These are phyloP conservation scores for Aspergillus ochraceoroseus DNA, from an alignment of 2,329 filamentous ascomycete genomes.

Conservation along the genomic window DNA sequence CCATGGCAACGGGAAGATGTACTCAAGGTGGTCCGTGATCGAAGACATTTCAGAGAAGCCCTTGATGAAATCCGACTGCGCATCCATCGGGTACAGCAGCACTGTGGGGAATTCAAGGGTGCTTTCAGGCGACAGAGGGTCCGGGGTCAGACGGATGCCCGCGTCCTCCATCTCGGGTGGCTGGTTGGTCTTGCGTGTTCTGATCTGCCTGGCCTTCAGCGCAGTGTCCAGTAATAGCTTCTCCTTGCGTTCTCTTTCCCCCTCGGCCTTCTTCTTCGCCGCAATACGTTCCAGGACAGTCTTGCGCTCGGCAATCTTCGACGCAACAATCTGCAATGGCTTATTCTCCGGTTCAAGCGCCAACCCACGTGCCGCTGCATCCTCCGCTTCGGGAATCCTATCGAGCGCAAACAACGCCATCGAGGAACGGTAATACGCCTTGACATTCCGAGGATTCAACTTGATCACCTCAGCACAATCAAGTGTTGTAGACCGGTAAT, in stretches of 20 bases:
- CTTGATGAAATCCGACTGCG: conserved; percentile 88
- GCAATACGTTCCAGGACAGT: conserved; percentile 53
- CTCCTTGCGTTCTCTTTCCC: conserved; percentile 49
- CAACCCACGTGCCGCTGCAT: conserved; percentile 70
- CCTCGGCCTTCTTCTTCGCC: conserved; percentile 51
- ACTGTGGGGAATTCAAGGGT: conserved; percentile 71
- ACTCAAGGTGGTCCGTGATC: conserved; percentile 71
- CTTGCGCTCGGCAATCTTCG: conserved; percentile 59
- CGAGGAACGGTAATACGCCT: conserved; percentile 84
- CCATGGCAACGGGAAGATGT: conserved; percentile 87
- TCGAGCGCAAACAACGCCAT: conserved; percentile 72
- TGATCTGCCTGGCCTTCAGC: conserved; percentile 65
- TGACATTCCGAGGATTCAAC: conserved; percentile 74
- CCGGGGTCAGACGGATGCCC: conserved; percentile 61
- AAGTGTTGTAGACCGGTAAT: conserved; percentile 78
- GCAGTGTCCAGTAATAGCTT: conserved; percentile 60
- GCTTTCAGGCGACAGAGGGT: conserved; percentile 68
- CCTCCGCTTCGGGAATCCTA: conserved; percentile 72
- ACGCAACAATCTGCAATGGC: conserved; percentile 57
- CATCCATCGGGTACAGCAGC: conserved; percentile 75
- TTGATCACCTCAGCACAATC: conserved; percentile 77
- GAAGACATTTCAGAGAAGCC: conserved; percentile 72
- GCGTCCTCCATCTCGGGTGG: conserved; percentile 88
- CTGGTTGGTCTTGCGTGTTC: conserved; percentile 59
- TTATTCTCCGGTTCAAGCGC: conserved; percentile 66